A percentile compares a stretch with the other conserved stretches of the same genome.
Conservation (phyloP, 331 rosid species). For the Malus hybrid region DNA sequence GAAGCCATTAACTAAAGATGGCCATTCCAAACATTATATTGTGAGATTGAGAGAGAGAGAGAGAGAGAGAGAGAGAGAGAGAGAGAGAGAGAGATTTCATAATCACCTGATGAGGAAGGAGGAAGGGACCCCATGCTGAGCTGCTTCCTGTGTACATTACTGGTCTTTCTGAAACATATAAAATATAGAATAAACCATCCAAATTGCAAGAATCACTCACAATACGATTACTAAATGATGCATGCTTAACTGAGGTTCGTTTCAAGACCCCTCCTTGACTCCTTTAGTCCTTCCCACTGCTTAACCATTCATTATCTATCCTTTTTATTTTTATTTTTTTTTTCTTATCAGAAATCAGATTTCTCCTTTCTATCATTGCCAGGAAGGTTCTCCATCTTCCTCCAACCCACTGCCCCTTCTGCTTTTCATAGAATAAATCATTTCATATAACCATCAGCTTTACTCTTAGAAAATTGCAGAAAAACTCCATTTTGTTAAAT, state of each 20-base stretch:
- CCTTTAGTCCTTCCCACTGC: not conserved
- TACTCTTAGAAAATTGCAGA: not conserved
- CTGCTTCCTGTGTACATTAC: slow-evolving; percentile 46
- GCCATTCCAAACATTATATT: not conserved
- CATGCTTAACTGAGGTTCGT: not conserved
- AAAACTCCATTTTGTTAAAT: not conserved
- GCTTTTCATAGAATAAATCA: not conserved
- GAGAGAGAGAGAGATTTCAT: not conserved
- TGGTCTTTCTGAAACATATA: slow-evolving; percentile 53
- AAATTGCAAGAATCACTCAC: not conserved
- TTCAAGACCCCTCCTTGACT: not conserved
- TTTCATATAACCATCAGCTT: not conserved
- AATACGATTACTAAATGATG: not conserved
- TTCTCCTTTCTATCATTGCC: not conserved
- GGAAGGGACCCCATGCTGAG: slow-evolving; percentile 46
- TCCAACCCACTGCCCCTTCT: not conserved
- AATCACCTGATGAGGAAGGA: slow-evolving; percentile 65
- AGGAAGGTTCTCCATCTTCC: not conserved
- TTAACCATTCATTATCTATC: not conserved
- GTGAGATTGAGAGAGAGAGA: not conserved
- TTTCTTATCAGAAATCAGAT: not conserved
- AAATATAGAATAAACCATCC: not conserved
- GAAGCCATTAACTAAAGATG: slow-evolving; percentile 38
- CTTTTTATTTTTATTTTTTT: no score
- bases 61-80: no score